phyloP scores from a whole-genome alignment of 495 filamentous ascomycete species.

The Xanthoparmelia taractica region DNA sequence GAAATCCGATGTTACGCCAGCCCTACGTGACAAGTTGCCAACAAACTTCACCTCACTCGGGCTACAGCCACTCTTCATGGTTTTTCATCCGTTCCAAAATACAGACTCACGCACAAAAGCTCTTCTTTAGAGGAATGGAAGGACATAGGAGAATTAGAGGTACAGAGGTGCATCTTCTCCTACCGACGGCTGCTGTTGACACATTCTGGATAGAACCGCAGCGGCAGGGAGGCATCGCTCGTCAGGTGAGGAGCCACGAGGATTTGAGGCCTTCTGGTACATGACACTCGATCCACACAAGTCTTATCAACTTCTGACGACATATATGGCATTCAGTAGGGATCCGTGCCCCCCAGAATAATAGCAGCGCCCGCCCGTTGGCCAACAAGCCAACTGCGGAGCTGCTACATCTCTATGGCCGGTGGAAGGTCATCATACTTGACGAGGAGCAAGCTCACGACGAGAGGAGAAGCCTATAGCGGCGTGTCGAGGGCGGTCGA shows the following conservation, averaged over 20 bases:
- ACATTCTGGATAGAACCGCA: not conserved
- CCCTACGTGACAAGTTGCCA: not conserved
- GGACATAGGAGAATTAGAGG: no score
- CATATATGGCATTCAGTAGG: not conserved
- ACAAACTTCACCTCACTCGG: not conserved
- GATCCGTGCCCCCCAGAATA: not conserved
- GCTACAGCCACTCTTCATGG: no score
- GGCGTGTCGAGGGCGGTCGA: no score
- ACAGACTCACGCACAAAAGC: no score
- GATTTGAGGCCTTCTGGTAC: not conserved
- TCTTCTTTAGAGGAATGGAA: no score
- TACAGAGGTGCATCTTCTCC: not conserved
- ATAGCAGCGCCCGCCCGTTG: not conserved
- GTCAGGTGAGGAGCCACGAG: not conserved
- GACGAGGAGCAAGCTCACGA: no score
- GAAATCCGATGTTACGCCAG: not conserved
- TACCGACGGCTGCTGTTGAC: not conserved
- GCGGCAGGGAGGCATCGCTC: not conserved
- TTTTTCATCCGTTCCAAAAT: no score
- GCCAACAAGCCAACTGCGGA: not conserved
- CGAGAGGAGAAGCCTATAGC: no score
- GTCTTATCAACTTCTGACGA: not conserved
- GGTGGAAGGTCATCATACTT: no score
- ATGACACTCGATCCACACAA: not conserved
- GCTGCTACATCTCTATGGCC: not conserved